Evolutionary conservation across 2,329 filamentous ascomycete species (phyloP), one percentile per base, ranked within the genome.

Genomic region (Colletotrichum sp.): DNA sequence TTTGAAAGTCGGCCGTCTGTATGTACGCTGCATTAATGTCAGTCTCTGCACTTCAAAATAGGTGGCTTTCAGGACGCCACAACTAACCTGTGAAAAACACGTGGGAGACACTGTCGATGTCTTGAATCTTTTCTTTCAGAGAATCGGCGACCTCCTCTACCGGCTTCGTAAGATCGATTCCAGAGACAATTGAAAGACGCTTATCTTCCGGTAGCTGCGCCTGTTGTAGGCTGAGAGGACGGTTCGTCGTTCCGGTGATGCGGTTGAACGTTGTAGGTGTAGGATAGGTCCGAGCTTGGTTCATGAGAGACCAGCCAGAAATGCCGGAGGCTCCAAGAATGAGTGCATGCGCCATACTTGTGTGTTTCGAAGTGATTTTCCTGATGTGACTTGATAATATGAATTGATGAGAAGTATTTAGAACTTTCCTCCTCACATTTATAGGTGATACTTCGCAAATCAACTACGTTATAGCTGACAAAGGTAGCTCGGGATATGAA

Each of bases 261-360:
- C 78, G 71, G 15, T 36, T 16, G 34, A 79, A 79, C 0, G 78
- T 72, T 9, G 60, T 75, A 2, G 70, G 34, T 5, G 75, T 72
- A 21, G 76, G 78, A 32, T 79, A 77, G 6, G 13, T 26, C 21
- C 36, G 44, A 13, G 69, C 52, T 16, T 79, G 71, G 70, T 79
- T 79, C n/a, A 77, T 12, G 8, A 79, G 49, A 15, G 78, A 77
- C 78, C 78, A 78, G 39, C 78, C 78, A 5, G 78, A 79, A 26
- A 79, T 79, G 8, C 78, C 78, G 5, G 69, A 77, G 59, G 78
- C 78, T 4, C 78, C 76, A n/a, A 79, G 65, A 30, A 79, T 65
- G 4, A 79, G 66, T 30, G 78, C 78, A 49, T 79, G 77, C 8
- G 78, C 69, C 78, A 79, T 77, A 5, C 2, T 32, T n/a, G 15